Percentiles rank a stretch among this genome's conserved stretches.
These are phyloP conservation scores for Quillaja saponaria DNA, from an alignment of 306 rosid species.

Conservation along the genomic window DNA sequence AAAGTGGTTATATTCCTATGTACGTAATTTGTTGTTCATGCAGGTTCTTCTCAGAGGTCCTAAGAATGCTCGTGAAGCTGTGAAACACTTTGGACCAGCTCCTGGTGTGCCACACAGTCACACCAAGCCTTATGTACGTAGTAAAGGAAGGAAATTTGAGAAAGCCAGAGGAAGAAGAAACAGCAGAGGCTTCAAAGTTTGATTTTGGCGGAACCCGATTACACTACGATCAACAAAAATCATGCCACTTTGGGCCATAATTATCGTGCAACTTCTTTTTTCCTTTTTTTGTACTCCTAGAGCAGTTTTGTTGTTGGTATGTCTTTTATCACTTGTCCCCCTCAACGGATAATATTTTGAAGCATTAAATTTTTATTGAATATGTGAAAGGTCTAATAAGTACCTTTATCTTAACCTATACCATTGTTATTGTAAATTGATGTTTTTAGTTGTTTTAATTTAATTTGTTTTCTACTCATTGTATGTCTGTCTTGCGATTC, in stretches of 20 bases:
- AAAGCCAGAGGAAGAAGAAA: conserved; percentile 59
- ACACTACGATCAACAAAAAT: background rate
- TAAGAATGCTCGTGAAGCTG: conserved; percentile 69
- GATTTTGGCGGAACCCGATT: conserved; percentile 21
- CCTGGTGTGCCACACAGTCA: conserved; percentile 75
- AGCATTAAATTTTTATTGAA: conserved; percentile 7
- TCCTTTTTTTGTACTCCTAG: conserved; percentile 5
- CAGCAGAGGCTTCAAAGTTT: conserved; percentile 63
- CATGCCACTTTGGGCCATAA: background rate
- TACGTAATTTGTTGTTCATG: too few species aligned
- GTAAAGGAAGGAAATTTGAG: conserved; percentile 57
- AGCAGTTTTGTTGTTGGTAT: background rate
- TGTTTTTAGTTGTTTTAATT: background rate
- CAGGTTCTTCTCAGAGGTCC: conserved; percentile 69
- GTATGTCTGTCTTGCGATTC: too few species aligned
- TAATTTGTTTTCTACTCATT: too few species aligned
- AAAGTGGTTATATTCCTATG: too few species aligned
- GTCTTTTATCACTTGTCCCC: background rate
- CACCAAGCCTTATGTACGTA: conserved; percentile 58
- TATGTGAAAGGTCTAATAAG: conserved; percentile 16
- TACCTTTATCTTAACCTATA: background rate
- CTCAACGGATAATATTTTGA: conserved; percentile 27
- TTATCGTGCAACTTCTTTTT: conserved; percentile 12
- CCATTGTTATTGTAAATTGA: background rate
- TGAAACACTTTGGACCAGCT: conserved; percentile 68